Percentiles rank a stretch among this genome's conserved stretches.
phyloP scores from a whole-genome alignment of 1,284 basidiomycete species.

The Ustilago trichophora region DNA sequence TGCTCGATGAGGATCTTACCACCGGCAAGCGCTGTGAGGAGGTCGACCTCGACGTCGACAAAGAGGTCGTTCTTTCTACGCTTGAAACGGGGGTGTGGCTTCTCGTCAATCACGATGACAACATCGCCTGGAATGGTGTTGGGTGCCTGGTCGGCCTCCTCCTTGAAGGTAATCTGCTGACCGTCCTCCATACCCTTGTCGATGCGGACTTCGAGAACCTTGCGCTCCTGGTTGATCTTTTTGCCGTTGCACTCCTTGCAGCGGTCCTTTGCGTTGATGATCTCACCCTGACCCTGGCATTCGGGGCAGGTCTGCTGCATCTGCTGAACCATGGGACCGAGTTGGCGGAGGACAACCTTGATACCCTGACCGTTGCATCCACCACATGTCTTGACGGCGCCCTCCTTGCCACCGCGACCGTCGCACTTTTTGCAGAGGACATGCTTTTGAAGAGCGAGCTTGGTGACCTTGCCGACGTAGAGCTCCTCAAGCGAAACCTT shows the following conservation, averaged over 20 bases:
- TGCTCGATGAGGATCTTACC: slow-evolving; percentile 91
- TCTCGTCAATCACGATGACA: slow-evolving; percentile 95
- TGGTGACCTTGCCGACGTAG: slow-evolving; percentile 97
- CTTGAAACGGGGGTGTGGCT: slow-evolving; percentile 89
- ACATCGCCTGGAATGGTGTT: slow-evolving; percentile 92
- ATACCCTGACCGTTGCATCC: slow-evolving; percentile 89
- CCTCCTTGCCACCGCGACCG: slow-evolving; percentile 97
- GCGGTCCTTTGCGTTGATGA: slow-evolving; percentile 91
- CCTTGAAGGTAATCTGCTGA: slow-evolving; percentile 91
- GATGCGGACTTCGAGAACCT: slow-evolving; percentile 97
- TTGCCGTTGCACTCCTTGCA: slow-evolving; percentile 95
- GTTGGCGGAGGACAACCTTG: slow-evolving; percentile 89
- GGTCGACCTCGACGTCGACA: slow-evolving; percentile 86
- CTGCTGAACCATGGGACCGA: slow-evolving; percentile 99
- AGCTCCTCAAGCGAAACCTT: slow-evolving; percentile 95
- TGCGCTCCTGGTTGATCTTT: slow-evolving; percentile 93
- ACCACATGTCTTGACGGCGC: slow-evolving; percentile 83
- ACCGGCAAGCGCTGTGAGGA: slow-evolving; percentile 91
- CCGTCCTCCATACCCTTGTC: slow-evolving; percentile 99
- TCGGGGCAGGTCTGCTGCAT: slow-evolving; percentile 95
- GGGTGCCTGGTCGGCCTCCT: slow-evolving; percentile 96
- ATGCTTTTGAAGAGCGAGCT: slow-evolving; percentile 95
- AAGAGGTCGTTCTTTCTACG: slow-evolving; percentile 92
- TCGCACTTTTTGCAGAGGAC: slow-evolving; percentile 92
- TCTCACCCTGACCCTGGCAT: slow-evolving; percentile 88